These are phyloP conservation scores for Ogataea haglerorum DNA, from an alignment of 805 yeast species.

Conservation along the genomic window DNA sequence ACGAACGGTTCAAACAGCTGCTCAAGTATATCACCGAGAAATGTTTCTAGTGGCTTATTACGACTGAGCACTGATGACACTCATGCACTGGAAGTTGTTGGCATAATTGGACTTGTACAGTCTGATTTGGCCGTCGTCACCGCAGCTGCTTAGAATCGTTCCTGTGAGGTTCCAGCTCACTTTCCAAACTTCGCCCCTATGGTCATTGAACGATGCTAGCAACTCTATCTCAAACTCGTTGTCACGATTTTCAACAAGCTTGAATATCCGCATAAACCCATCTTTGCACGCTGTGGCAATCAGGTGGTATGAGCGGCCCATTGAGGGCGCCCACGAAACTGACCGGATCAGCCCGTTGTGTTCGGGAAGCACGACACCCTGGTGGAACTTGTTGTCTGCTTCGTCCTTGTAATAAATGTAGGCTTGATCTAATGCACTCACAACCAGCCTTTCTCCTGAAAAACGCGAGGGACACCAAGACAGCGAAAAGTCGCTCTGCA, in stretches of 20 bases:
- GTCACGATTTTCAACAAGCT: slow-evolving; percentile 47
- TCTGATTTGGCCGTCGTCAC: slow-evolving; percentile 90
- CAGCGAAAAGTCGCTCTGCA: slow-evolving; percentile 81
- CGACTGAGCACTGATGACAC: slow-evolving; percentile 66
- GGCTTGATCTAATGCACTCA: slow-evolving; percentile 85
- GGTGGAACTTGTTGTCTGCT: slow-evolving; percentile 46
- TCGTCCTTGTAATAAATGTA: slow-evolving; percentile 58
- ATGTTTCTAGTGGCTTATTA: slow-evolving; percentile 6
- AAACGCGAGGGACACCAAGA: slow-evolving; percentile 91
- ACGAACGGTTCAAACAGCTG: slow-evolving; percentile 17
- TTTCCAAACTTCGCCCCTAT: slow-evolving; percentile 74
- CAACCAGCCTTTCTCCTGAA: slow-evolving; percentile 74
- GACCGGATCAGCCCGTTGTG: slow-evolving; percentile 85
- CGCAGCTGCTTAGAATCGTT: slow-evolving; percentile 86
- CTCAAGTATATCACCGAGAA: slow-evolving; percentile 20
- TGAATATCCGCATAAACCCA: slow-evolving; percentile 84
- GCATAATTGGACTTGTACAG: slow-evolving; percentile 88
- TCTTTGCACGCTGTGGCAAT: slow-evolving; percentile 96
- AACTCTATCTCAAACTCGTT: slow-evolving; percentile 23
- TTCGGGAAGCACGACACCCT: slow-evolving; percentile 69
- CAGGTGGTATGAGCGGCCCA: slow-evolving; percentile 85
- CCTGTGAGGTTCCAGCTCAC: slow-evolving; percentile 96
- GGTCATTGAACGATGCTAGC: slow-evolving; percentile 32
- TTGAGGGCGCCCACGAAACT: slow-evolving; percentile 94
- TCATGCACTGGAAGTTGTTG: slow-evolving; percentile 87